These are phyloP conservation scores for Eucalyptus pumila DNA, from an alignment of 345 rosid genomes.

Conservation along the genomic window DNA sequence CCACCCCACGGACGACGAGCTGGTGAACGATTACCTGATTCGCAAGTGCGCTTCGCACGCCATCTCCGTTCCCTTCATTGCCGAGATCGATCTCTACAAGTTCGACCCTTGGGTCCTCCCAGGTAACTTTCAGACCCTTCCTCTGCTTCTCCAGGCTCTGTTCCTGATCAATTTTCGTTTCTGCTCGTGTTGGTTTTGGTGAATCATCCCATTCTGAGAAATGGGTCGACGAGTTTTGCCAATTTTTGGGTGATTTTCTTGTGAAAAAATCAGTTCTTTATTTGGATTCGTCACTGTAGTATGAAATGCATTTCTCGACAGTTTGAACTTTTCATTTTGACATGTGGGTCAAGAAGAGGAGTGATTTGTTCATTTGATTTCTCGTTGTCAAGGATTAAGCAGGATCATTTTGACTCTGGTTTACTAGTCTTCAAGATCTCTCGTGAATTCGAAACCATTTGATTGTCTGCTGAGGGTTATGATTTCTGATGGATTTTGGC, in stretches of 20 bases:
- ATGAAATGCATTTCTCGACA: not conserved
- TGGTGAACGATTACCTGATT: slow-evolving; percentile 63
- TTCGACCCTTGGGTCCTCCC: slow-evolving; percentile 93
- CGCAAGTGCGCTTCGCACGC: slow-evolving; percentile 51
- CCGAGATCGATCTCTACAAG: slow-evolving; percentile 86
- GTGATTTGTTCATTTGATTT: not conserved
- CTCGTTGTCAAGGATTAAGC: not conserved
- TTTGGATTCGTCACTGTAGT: not conserved
- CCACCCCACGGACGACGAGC: slow-evolving; percentile 92
- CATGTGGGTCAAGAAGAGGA: not conserved
- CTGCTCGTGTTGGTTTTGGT: not conserved
- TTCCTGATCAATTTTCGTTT: not conserved
- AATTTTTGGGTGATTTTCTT: not conserved
- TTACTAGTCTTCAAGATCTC: not conserved
- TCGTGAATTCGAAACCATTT: not conserved
- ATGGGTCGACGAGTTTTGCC: not conserved
- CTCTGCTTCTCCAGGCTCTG: not conserved
- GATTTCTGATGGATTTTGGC: slow-evolving; percentile 18
- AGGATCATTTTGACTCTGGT: not conserved
- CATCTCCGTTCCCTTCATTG: slow-evolving; percentile 58
- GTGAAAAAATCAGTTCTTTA: not conserved
- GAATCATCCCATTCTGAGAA: not conserved
- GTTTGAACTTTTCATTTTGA: not conserved
- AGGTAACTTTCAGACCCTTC: slow-evolving; percentile 23
- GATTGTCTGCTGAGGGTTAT: not conserved